Base-by-base conservation (phyloP, 2,329 filamentous ascomycete species). In the Ilyonectria destructans region DNA sequence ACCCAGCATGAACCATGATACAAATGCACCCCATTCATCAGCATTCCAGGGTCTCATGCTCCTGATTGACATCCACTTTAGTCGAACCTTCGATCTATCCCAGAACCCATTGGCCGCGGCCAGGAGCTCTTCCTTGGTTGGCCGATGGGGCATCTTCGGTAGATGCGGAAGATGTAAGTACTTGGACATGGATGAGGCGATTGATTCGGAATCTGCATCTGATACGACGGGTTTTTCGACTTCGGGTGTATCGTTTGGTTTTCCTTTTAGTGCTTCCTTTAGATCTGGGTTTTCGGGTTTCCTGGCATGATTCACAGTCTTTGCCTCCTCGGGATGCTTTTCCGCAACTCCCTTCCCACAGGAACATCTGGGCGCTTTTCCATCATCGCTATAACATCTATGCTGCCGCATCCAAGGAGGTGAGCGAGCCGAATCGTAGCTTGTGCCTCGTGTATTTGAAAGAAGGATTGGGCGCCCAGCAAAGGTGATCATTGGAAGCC, bases 1-100 rank as follows among this genome's bases (percentile, higher is more conserved):
- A 0, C 96, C 96, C 61, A 98, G 87, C 69, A 98, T 88, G 70
- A 99, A 92, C 96, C 96, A 98, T 2, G 96, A 98, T 60, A 87
- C 90, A 70, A 99, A 96, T 4, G 96, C 96, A 52, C 95, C 93
- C 86, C 97, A 98, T 83, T 99, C 96, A 80, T 99, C 96, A 23
- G 92, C 89, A 80, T 97, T 99, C 89, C 96, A 99, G 0, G 96
- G 96, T 43, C 96, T 89, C 80, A 93, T 93, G 79, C 95, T 97
- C 78, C 95, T 88, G 75, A 99, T 99, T 2, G 96, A 97, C 76
- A 96, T 92, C 96, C 96, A 99, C 82, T 99, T 99, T 84, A 98
- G 97, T 46, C 95, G 92, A 26, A 98, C 93, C 77, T 92, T 94
- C 51, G 98, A 82, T 56, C 96, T 90, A 70, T 97, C 92, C 91